These are phyloP conservation scores for Notholithocarpus densiflorus DNA, from an alignment of 306 rosid species.

Conservation along the genomic window DNA sequence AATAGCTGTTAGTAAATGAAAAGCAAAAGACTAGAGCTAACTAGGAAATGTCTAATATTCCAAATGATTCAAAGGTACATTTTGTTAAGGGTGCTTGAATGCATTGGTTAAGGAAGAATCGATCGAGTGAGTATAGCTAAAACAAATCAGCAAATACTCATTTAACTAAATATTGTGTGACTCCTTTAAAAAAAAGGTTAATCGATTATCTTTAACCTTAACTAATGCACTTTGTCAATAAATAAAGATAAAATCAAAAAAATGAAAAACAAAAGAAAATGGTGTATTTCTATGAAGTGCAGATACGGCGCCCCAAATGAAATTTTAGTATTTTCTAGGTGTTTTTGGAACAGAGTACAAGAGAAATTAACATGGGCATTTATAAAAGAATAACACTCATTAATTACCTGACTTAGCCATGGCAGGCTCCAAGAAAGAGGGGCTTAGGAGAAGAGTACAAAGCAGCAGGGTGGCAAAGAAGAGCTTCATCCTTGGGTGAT, in stretches of 20 bases:
- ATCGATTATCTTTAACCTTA: too few species aligned
- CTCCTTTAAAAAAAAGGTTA: neutral
- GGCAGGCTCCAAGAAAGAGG: constrained; percentile 34
- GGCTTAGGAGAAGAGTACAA: constrained; percentile 49
- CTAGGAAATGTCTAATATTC: neutral
- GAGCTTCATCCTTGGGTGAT: constrained; percentile 33
- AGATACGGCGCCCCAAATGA: too few species aligned
- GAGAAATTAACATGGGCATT: neutral
- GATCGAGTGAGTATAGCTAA: too few species aligned
- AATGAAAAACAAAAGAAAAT: neutral
- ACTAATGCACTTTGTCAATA: neutral
- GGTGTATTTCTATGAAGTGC: too few species aligned
- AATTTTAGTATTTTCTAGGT: too few species aligned
- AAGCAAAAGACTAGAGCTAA: neutral
- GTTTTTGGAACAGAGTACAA: too few species aligned
- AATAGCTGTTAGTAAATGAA: neutral
- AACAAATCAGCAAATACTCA: too few species aligned
- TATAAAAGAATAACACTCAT: neutral
- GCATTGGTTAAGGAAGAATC: too few species aligned
- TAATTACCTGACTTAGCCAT: constrained; percentile 13
- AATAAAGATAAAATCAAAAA: neutral
- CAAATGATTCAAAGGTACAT: neutral
- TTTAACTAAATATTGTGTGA: too few species aligned
- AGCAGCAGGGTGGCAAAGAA: constrained; percentile 30
- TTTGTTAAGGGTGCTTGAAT: neutral